These are phyloP conservation scores for Sherardia arvensis DNA, from an alignment of 257 asterid genomes.

Conservation along the genomic window DNA sequence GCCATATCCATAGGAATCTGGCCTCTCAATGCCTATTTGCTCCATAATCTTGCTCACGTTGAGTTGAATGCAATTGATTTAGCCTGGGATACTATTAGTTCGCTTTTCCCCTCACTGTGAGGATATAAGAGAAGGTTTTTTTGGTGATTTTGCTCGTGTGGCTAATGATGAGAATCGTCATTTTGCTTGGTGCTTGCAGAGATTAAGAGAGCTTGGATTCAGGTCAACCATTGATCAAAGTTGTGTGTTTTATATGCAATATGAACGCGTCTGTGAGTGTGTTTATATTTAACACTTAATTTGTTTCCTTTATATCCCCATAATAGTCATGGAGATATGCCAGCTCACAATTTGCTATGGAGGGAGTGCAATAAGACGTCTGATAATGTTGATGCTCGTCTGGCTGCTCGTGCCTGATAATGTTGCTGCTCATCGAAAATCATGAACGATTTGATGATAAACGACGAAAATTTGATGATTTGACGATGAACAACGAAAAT, in stretches of 20 bases:
- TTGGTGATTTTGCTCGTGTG: slow-evolving; percentile 89
- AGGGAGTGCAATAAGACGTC: slow-evolving; percentile 90
- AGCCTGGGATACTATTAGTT: slow-evolving; percentile 98
- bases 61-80: slow-evolving; percentile 95
- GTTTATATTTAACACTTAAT: slow-evolving; percentile 5
- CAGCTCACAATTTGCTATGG: slow-evolving; percentile 91
- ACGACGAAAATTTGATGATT: too few species aligned
- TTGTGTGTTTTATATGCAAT: background rate
- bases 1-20: slow-evolving; percentile 65
- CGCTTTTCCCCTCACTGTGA: slow-evolving; percentile 65
- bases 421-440: too few species aligned
- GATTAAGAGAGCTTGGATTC: slow-evolving; percentile 82
- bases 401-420: too few species aligned
- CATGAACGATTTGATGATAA: too few species aligned
- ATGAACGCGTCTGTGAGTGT: background rate
- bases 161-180: slow-evolving; percentile 99
- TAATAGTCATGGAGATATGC: slow-evolving; percentile 86
- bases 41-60: slow-evolving; percentile 93
- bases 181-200: slow-evolving; percentile 90
- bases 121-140: slow-evolving; percentile 80
- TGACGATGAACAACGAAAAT: too few species aligned
- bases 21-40: slow-evolving; percentile 91
- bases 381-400: slow-evolving; percentile 72
- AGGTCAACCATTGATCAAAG: slow-evolving; percentile 27
- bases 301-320: slow-evolving; percentile 11